A percentile compares a stretch with the other conserved stretches of the same genome.
Evolutionary conservation across 139 green algal genomes (phyloP).

Genomic region (Chlorella sorokiniana): DNA sequence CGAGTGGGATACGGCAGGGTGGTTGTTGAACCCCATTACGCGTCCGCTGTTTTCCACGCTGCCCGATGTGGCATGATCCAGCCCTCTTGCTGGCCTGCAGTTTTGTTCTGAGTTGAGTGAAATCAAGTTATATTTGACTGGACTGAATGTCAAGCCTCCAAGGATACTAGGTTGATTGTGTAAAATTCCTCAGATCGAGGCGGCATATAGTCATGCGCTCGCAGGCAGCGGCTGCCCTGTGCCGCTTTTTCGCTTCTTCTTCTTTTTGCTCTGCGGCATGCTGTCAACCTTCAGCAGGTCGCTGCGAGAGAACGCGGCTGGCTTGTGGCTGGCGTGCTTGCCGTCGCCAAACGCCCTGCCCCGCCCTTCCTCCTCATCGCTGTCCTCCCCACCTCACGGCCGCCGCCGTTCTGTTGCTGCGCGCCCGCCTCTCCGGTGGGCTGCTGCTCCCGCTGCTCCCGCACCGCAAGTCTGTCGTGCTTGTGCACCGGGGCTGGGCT

Average conservation of each 20-base stretch:
- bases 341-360: slow-evolving; percentile 1
- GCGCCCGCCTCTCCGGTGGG: neutral
- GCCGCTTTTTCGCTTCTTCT: slow-evolving; percentile 13
- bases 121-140: too few relatives aligned
- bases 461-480: neutral
- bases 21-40: too few relatives aligned
- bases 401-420: neutral
- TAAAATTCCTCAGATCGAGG: too few relatives aligned
- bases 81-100: too few relatives aligned
- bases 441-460: slow-evolving; percentile 8
- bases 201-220: too few relatives aligned
- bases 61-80: too few relatives aligned
- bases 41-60: too few relatives aligned
- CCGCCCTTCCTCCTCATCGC: slow-evolving; percentile 14
- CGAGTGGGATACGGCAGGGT: too few relatives aligned
- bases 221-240: neutral
- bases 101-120: too few relatives aligned
- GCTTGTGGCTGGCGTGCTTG: neutral
- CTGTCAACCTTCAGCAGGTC: neutral
- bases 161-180: too few relatives aligned
- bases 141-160: too few relatives aligned
- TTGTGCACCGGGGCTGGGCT: neutral
- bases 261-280: neutral
- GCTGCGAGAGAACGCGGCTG: neutral
- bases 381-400: neutral